phyloP scores from a whole-genome alignment of 345 rosid species.

The Citropsis articulata region DNA sequence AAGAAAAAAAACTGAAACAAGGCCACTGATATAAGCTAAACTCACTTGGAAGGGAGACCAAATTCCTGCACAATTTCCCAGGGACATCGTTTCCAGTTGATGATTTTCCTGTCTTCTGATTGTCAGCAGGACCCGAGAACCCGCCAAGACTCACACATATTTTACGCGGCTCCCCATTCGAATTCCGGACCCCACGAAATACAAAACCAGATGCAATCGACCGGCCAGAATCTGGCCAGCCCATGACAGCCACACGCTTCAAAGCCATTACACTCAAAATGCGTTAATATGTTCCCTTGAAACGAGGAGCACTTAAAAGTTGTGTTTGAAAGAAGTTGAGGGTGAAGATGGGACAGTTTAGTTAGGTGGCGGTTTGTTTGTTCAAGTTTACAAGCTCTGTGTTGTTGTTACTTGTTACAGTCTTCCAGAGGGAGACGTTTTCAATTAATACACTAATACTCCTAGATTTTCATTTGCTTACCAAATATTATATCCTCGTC shows the following conservation, averaged over 20 bases:
- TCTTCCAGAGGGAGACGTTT: too few relatives aligned
- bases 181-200: slow-evolving; percentile 2
- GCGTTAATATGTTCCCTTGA: not conserved
- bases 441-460: too few relatives aligned
- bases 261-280: slow-evolving; percentile 24
- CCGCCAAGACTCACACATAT: slow-evolving; percentile 16
- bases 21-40: not conserved
- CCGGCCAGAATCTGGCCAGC: slow-evolving; percentile 13
- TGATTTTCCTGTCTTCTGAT: slow-evolving; percentile 12
- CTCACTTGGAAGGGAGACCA: slow-evolving; percentile 43
- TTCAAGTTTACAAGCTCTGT: too few relatives aligned
- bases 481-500: too few relatives aligned
- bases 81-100: slow-evolving; percentile 17
- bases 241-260: slow-evolving; percentile 7
- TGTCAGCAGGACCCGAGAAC: slow-evolving; percentile 22
- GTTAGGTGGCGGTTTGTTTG: too few relatives aligned
- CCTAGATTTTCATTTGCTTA: too few relatives aligned
- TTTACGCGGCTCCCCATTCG: not conserved
- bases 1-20: not conserved
- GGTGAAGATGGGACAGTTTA: too few relatives aligned
- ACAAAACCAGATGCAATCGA: slow-evolving; percentile 10
- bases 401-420: too few relatives aligned
- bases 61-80: slow-evolving; percentile 32
- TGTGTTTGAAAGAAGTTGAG: too few relatives aligned
- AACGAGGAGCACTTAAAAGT: too few relatives aligned